Conservation (phyloP, 1,139 yeast genomes). For the Suhomyces anneliseae region DNA sequence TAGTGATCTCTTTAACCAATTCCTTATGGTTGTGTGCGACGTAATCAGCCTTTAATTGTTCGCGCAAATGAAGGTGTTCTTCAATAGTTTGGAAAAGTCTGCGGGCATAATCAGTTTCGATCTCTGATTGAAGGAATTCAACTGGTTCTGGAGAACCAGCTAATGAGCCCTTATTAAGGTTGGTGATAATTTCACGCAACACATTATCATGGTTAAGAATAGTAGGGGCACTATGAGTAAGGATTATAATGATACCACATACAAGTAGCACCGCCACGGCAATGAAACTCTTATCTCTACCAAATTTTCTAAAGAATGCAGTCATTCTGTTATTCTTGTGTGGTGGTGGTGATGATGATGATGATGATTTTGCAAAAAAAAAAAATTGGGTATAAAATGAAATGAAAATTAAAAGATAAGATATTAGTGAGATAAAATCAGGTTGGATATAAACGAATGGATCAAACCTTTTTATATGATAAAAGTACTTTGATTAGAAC, state of each 20-base stretch:
- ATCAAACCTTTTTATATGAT: no score
- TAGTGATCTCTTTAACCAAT: slow-evolving; percentile 6
- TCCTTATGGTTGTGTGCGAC: slow-evolving; percentile 5
- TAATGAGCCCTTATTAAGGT: neutral
- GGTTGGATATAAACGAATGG: no score
- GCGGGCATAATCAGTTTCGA: slow-evolving; percentile 12
- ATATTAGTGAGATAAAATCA: no score
- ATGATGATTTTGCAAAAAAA: no score
- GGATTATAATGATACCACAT: neutral
- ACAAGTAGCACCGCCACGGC: slow-evolving; percentile 1
- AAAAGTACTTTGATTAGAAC: no score
- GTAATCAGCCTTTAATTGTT: slow-evolving; percentile 7
- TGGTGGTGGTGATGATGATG: no score
- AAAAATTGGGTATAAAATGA: no score
- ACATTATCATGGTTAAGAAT: slow-evolving; percentile 1
- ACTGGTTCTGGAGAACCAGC: slow-evolving; percentile 8
- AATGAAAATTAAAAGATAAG: no score
- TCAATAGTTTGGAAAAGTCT: slow-evolving; percentile 10
- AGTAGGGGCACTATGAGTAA: neutral
- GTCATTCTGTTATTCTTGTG: neutral
- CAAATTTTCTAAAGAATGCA: neutral
- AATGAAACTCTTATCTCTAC: slow-evolving; percentile 3
- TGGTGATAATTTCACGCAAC: neutral
- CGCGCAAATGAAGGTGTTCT: slow-evolving; percentile 5
- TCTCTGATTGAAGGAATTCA: slow-evolving; percentile 5